Conservation (phyloP, 306 rosid species). For the Acmispon strigosus region DNA sequence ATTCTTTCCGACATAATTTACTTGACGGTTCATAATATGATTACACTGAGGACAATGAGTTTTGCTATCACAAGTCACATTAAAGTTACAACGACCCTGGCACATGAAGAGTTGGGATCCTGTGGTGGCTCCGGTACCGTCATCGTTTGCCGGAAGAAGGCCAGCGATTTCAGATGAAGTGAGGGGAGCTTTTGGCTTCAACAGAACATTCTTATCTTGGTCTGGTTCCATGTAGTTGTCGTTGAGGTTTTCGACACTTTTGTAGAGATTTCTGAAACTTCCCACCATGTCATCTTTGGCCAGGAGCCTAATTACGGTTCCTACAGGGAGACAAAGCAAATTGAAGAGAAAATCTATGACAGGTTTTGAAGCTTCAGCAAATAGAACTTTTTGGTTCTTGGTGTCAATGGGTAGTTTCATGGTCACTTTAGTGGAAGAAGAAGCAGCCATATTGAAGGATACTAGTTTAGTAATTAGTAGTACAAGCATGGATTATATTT, state of each 20-base stretch:
- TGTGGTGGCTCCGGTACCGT: not conserved
- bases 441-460: not conserved
- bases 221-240: slow-evolving; percentile 29
- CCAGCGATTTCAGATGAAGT: not conserved
- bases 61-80: not conserved
- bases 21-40: rapidly evolving
- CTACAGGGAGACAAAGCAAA: slow-evolving; percentile 29
- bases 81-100: rapidly evolving
- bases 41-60: not conserved
- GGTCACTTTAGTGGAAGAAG: not conserved
- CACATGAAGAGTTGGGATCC: not conserved
- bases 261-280: slow-evolving; percentile 30
- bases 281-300: slow-evolving; percentile 32
- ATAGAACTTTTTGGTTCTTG: slow-evolving; percentile 16
- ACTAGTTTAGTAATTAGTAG: too few species aligned
- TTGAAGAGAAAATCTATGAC: slow-evolving; percentile 39
- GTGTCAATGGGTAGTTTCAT: slow-evolving; percentile 33
- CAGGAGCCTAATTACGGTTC: slow-evolving; percentile 19
- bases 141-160: not conserved
- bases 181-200: not conserved
- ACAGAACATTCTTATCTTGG: slow-evolving; percentile 8
- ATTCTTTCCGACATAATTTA: not conserved
- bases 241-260: slow-evolving; percentile 30
- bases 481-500: too few species aligned
- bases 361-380: slow-evolving; percentile 41